phyloP scores from a whole-genome alignment of 2,329 filamentous ascomycete species.

The Stemphylium vesicarium region DNA sequence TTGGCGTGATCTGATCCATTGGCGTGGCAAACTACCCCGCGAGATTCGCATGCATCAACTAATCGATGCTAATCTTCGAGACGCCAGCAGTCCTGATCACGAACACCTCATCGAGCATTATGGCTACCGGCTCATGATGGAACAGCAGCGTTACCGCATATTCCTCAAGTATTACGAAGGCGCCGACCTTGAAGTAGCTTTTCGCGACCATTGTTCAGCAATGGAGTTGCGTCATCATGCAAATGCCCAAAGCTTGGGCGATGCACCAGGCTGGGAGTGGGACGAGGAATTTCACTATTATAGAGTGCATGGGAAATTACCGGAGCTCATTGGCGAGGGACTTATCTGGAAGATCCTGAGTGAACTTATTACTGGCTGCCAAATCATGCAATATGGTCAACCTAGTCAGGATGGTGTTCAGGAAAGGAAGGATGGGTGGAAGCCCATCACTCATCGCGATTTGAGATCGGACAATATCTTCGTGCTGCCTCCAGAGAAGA shows the following conservation, averaged over 20 bases:
- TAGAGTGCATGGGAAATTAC: background rate
- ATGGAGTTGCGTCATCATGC: background rate
- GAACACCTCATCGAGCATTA: conserved; percentile 7
- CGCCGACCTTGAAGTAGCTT: background rate
- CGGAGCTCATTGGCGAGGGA: background rate
- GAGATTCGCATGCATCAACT: conserved; percentile 19
- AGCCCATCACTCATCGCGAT: conserved; percentile 1
- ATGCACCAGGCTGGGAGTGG: background rate
- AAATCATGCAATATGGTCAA: background rate
- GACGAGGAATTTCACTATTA: background rate
- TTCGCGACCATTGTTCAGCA: background rate
- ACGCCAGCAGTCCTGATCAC: background rate
- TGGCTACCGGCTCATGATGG: conserved; percentile 20
- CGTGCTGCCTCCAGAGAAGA: background rate
- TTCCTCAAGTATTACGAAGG: conserved; percentile 9
- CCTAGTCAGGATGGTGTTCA: background rate
- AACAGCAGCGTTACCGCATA: conserved; percentile 7
- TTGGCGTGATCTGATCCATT: conserved; percentile 13
- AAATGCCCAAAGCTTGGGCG: background rate
- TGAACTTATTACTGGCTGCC: background rate
- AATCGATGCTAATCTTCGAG: conserved; percentile 1
- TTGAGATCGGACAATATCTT: background rate
- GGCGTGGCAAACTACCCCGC: conserved; percentile 10
- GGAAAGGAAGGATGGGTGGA: background rate
- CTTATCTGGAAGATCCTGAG: conserved; percentile 1